Base-by-base conservation (phyloP, 2,329 filamentous ascomycete species). In the Penicillium sumatraense region DNA sequence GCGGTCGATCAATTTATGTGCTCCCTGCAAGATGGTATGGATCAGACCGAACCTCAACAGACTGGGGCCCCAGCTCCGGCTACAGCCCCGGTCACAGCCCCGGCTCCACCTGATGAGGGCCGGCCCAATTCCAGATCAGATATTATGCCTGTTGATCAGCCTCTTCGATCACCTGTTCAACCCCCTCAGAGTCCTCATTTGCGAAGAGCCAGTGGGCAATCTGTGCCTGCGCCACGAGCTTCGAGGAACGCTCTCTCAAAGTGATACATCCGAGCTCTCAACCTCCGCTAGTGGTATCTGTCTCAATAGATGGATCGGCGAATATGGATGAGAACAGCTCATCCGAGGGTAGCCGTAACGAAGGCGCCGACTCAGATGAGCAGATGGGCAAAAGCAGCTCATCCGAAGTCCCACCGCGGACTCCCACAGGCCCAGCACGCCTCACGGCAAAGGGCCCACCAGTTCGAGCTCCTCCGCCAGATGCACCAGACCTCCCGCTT, bases 401-500 rank as follows among this genome's bases (percentile, higher is more conserved):
- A n/a, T 23, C 23, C n/a, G 6, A 26, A 10, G 18, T 27, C 21
- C 40, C 40, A 4, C n/a, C 40, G 16, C 1, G 18, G 4, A 29
- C 23, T 9, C 40, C 40, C 6, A 44, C 7, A 5, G 40, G 2
- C 5, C 40, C 40, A 3, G 8, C 24, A 27, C 40, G 23, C 3
- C 2, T 21, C 3, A n/a, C n/a, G 2, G 2, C 38, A 23, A n/a
- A 5, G 4, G 20, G 4, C 10, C 5, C 21, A 8, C n/a, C 13
- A 14, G 5, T 1, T 4, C 21, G 40, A 7, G 23, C 1, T 3
- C 1, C 29, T 31, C 29, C 2, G 1, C 1, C 50, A 14, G 47
- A 47, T 13, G 46, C 35, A 18, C 53, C 53, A 16, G 48, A 54
- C 16, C 21, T 59, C 10, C 23, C 42, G 7, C 16, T 52, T 16